Evolutionary conservation across 2,329 filamentous ascomycete species (phyloP).

Genomic region (Emergomyces pasteurianus): DNA sequence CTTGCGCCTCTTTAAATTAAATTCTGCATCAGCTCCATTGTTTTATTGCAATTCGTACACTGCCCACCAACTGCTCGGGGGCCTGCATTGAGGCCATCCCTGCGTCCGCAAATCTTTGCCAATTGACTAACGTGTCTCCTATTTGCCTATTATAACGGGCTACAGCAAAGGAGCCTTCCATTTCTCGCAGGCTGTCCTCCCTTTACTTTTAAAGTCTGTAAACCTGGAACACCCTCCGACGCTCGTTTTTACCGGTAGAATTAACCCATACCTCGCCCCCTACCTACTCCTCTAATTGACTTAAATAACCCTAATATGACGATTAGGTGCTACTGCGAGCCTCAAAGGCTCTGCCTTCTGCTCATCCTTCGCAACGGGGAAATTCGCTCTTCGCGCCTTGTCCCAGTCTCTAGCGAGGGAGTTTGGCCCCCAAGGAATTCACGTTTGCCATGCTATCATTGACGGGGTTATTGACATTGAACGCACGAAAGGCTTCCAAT

Average conservation of each 20-base stretch:
- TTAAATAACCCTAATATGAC: background rate
- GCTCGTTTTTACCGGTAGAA: slow-evolving; percentile 57
- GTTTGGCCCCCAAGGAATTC: slow-evolving; percentile 72
- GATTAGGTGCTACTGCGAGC: slow-evolving; percentile 62
- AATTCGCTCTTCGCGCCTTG: slow-evolving; percentile 66
- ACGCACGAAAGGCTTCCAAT: slow-evolving; percentile 49
- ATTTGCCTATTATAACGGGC: background rate
- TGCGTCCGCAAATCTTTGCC: background rate
- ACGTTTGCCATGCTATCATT: slow-evolving; percentile 70
- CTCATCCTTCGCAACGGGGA: slow-evolving; percentile 61
- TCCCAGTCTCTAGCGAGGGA: slow-evolving; percentile 67
- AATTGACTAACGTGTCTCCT: background rate
- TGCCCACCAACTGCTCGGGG: background rate
- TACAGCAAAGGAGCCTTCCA: slow-evolving; percentile 52
- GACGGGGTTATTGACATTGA: slow-evolving; percentile 80
- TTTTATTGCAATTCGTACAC: background rate
- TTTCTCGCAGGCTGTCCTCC: slow-evolving; percentile 62
- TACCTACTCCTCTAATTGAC: background rate
- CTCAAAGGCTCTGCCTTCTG: slow-evolving; percentile 60
- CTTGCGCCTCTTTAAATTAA: slow-evolving; percentile 4
- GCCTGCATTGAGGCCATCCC: background rate
- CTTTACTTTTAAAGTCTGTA: slow-evolving; percentile 52
- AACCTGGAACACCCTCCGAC: slow-evolving; percentile 55
- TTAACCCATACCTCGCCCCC: background rate
- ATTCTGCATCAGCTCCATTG: background rate